Percentiles rank a stretch among this genome's conserved stretches.
phyloP scores from a whole-genome alignment of 2,329 filamentous ascomycete genomes.

The Penicillium corylophilum region DNA sequence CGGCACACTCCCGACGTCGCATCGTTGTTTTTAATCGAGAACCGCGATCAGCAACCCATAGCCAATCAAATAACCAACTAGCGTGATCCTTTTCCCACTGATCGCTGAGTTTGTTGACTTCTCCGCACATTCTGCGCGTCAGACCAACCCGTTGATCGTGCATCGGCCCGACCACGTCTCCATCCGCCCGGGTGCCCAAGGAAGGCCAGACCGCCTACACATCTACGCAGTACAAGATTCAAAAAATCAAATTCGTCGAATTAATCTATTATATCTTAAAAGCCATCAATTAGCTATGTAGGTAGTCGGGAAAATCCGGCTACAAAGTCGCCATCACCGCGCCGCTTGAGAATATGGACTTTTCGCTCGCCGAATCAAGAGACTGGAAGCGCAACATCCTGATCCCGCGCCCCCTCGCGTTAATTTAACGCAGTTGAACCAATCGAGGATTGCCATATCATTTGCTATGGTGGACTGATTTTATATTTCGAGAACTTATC shows the following conservation, averaged over 20 bases:
- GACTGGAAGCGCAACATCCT: neutral
- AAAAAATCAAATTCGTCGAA: too few relatives aligned
- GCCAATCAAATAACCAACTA: neutral
- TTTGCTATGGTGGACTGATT: neutral
- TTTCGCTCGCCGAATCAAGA: slow-evolving; percentile 12
- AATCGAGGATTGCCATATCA: neutral
- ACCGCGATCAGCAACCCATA: neutral
- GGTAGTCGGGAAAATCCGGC: too few relatives aligned
- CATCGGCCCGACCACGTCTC: neutral
- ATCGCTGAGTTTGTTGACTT: neutral
- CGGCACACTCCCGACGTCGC: neutral
- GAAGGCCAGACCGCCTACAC: too few relatives aligned
- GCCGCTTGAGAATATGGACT: neutral
- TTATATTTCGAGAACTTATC: neutral
- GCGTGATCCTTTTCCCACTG: neutral
- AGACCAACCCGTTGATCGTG: neutral
- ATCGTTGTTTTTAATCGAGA: neutral
- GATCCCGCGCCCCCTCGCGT: slow-evolving; percentile 8
- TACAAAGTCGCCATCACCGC: neutral
- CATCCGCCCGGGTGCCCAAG: neutral
- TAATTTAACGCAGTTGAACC: neutral
- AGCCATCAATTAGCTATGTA: too few relatives aligned
- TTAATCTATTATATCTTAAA: too few relatives aligned
- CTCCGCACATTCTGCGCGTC: neutral
- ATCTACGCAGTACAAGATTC: too few relatives aligned